Percentiles rank a stretch among this genome's conserved stretches.
Conservation (phyloP, 2,329 filamentous ascomycete species). For the Helicocarpus griseus region DNA sequence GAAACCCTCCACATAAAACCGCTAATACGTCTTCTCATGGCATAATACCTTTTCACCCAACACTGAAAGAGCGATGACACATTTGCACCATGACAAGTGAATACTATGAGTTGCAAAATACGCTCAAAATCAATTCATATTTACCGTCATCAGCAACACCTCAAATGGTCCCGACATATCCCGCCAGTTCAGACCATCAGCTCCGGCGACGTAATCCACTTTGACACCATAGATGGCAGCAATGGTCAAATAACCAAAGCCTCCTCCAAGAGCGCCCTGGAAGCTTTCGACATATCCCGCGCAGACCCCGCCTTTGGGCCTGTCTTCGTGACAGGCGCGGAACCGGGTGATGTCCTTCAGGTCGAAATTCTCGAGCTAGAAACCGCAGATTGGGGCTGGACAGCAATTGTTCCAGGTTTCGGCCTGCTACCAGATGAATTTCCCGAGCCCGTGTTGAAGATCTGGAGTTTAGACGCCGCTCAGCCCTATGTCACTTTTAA, state of each 20-base stretch:
- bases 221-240: slow-evolving; percentile 42
- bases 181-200: slow-evolving; percentile 38
- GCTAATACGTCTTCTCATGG: too few relatives aligned
- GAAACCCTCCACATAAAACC: too few relatives aligned
- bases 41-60: too few relatives aligned
- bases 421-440: slow-evolving; percentile 44
- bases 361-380: slow-evolving; percentile 41
- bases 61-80: too few relatives aligned
- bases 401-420: slow-evolving; percentile 42
- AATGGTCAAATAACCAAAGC: slow-evolving; percentile 40
- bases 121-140: slow-evolving; percentile 22
- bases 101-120: slow-evolving; percentile 15
- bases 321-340: slow-evolving; percentile 39
- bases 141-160: slow-evolving; percentile 29
- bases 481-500: slow-evolving; percentile 38
- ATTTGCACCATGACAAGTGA: too few relatives aligned
- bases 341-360: slow-evolving; percentile 44
- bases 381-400: slow-evolving; percentile 43
- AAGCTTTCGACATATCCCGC: slow-evolving; percentile 31
- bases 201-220: slow-evolving; percentile 40
- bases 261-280: slow-evolving; percentile 33
- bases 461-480: slow-evolving; percentile 38
- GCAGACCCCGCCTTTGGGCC: slow-evolving; percentile 45
- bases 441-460: slow-evolving; percentile 35
- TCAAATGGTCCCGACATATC: slow-evolving; percentile 42